Base-by-base conservation (phyloP, 1,139 yeast species). In the Martiniozyma asiatica region DNA sequence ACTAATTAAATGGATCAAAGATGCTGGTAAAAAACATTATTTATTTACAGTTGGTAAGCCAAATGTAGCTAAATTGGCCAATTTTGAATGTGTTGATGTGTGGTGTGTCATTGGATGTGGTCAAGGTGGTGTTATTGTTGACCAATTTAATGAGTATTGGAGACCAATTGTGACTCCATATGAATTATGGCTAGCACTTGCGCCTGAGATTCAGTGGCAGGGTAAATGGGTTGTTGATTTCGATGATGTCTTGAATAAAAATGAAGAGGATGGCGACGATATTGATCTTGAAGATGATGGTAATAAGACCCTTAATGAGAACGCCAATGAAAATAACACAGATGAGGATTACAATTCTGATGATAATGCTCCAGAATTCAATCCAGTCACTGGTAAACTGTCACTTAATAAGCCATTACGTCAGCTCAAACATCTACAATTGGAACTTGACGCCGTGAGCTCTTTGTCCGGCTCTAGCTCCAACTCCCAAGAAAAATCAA, bases 71-170 rank as follows among this genome's bases (percentile, higher is more conserved):
- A 89, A 89, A 47, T 61, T 89, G 33, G 98, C 98, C 9, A 89
- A 89, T 53, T 89, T 92, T 50, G 97, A 87, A 40, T 75, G 74
- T 14, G 70, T 89, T 12, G 98, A 89, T 44, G 65, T 81, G 17
- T 89, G 98, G 97, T 87, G 93, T 47, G 71, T 89, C 12, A 56
- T 89, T 14, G 98, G 98, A 0, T 92, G 99, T 54, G 87, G 93
- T 11, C 85, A 85, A 44, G 89, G 93, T 35, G 97, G 98, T 5
- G 77, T 89, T 13, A 75, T 89, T 25, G 56, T 87, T 18, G 94
- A 85, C 50, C 74, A 76, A 37, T 59, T 58, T 24, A 74, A 69
- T 37, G 95, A 87, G 37, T 89, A 78, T 49, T 84, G 73, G 58
- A 84, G 78, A 51, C 97, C 97, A 1, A 79, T 89, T 8, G 71